Percentiles rank a stretch among this genome's conserved stretches.
Conservation (phyloP, 495 filamentous ascomycete genomes). For the Xylaria palmicola region DNA sequence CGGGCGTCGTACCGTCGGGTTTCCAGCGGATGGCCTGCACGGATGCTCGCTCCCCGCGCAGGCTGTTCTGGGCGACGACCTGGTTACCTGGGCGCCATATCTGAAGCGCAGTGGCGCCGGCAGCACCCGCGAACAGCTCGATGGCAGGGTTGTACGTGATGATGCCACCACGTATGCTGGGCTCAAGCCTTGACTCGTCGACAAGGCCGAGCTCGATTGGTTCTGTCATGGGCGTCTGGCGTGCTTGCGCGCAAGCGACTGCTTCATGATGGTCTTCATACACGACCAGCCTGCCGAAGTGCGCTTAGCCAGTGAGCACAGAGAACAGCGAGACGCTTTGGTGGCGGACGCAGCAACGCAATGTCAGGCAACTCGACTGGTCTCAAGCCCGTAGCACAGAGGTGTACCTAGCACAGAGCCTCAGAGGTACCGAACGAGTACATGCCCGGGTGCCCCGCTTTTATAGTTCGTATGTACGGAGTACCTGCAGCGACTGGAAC, state of each 20-base stretch:
- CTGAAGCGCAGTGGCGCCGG: slow-evolving; percentile 67
- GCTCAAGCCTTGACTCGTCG: slow-evolving; percentile 44
- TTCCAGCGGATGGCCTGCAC: slow-evolving; percentile 69
- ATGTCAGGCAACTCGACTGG: no score
- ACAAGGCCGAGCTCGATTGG: slow-evolving; percentile 37
- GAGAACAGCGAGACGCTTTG: no score
- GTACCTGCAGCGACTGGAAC: no score
- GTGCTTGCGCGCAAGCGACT: slow-evolving; percentile 3
- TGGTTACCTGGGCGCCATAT: slow-evolving; percentile 53
- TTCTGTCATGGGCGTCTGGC: slow-evolving; percentile 25
- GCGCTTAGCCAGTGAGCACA: neutral
- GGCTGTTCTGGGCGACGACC: slow-evolving; percentile 47
- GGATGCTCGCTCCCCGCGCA: slow-evolving; percentile 48
- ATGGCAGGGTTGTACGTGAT: slow-evolving; percentile 78
- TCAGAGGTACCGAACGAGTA: no score
- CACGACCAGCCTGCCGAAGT: neutral
- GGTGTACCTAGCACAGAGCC: no score
- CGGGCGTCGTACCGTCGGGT: slow-evolving; percentile 60
- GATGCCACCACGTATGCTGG: slow-evolving; percentile 38
- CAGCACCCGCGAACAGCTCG: slow-evolving; percentile 75
- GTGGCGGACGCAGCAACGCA: no score
- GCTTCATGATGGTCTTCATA: slow-evolving; percentile 21
- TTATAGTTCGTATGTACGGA: neutral
- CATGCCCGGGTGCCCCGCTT: neutral
- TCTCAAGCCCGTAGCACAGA: no score